Conservation (phyloP, 2,329 filamentous ascomycete species). For the Dactylellina parvicollis region DNA sequence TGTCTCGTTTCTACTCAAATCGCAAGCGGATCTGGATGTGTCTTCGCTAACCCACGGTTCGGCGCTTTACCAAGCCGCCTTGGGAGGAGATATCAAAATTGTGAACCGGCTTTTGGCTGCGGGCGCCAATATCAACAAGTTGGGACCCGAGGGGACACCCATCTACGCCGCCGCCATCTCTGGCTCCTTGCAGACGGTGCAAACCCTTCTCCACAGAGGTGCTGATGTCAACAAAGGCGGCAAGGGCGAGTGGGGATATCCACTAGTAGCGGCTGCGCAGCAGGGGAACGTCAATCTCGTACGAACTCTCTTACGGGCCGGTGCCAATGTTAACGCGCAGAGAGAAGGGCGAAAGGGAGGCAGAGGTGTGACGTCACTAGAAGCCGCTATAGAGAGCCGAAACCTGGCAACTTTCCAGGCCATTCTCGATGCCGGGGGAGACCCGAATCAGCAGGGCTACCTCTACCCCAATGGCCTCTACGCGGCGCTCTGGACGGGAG, state of each 20-base stretch:
- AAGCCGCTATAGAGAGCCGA: conserved; percentile 29
- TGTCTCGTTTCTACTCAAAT: conserved; percentile 17
- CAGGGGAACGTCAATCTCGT: conserved; percentile 24
- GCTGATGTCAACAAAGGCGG: conserved; percentile 36
- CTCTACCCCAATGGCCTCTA: conserved; percentile 19
- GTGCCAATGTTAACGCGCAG: conserved; percentile 24
- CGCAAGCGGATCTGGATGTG: conserved; percentile 11
- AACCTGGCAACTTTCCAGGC: conserved; percentile 15
- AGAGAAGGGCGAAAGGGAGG: not conserved
- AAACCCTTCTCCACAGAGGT: conserved; percentile 22
- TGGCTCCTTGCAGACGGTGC: conserved; percentile 11
- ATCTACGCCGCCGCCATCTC: conserved; percentile 22
- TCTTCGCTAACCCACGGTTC: conserved; percentile 9
- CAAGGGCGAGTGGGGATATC: conserved; percentile 17
- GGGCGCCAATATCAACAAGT: conserved; percentile 24
- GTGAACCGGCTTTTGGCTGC: not conserved
- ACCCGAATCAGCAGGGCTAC: conserved; percentile 7
- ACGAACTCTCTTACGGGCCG: conserved; percentile 9
- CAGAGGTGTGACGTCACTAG: conserved; percentile 8
- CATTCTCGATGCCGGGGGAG: conserved; percentile 19
- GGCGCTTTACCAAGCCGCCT: conserved; percentile 25
- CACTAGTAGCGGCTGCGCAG: conserved; percentile 11
- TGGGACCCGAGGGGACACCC: conserved; percentile 7
- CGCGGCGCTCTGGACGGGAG: conserved; percentile 10
- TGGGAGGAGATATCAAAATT: conserved; percentile 21